Percentiles rank a stretch among this genome's conserved stretches.
Evolutionary conservation across 495 filamentous ascomycete species (phyloP).

Genomic region (Hyphodiscus hymeniophilus): DNA sequence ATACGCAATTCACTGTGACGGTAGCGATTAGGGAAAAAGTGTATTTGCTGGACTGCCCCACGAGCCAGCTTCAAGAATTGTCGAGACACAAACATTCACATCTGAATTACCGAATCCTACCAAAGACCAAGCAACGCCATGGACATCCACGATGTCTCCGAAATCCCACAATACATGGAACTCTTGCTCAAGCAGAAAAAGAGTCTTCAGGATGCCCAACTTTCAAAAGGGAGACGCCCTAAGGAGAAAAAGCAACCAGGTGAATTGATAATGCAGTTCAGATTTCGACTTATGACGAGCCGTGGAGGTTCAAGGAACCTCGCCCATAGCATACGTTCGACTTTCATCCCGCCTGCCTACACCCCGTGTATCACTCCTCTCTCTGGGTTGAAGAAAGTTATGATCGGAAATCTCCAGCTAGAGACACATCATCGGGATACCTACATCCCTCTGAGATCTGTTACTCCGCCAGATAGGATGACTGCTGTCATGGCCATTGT

Average conservation of each 20-base stretch:
- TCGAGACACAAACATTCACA: no score
- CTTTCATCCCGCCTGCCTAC: neutral
- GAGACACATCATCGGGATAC: neutral
- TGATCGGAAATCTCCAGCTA: neutral
- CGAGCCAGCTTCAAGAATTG: no score
- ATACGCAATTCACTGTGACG: no score
- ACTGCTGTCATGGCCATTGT: conserved; percentile 9
- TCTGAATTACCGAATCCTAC: no score
- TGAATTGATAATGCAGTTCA: neutral
- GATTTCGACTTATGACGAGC: neutral
- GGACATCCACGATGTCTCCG: neutral
- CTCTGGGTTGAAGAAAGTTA: neutral
- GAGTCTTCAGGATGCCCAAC: neutral
- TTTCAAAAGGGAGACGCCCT: neutral
- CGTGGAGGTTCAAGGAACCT: neutral
- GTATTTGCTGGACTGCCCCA: no score
- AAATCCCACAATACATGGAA: neutral
- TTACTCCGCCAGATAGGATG: conserved; percentile 6
- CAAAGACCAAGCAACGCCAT: no score
- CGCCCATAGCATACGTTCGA: neutral
- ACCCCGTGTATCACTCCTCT: neutral
- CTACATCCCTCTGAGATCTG: neutral
- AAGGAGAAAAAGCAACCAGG: neutral
- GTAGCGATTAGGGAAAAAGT: no score
- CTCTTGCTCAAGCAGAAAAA: neutral